Percentiles rank a stretch among this genome's conserved stretches.
These are phyloP conservation scores for Rhododendron kiyosumense DNA, from an alignment of 148 eudicot genomes.

Conservation along the genomic window DNA sequence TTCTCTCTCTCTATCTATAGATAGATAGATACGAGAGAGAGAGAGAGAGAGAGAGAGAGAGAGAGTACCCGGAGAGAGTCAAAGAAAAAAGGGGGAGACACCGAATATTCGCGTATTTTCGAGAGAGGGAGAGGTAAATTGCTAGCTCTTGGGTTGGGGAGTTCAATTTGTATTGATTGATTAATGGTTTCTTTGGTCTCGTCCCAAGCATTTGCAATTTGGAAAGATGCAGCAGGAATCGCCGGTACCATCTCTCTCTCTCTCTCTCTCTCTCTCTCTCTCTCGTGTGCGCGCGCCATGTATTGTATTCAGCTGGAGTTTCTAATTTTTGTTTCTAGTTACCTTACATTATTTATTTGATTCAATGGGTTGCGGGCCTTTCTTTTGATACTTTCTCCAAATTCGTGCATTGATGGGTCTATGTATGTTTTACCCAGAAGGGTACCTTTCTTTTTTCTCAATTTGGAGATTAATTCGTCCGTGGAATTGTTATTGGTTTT, in stretches of 20 bases:
- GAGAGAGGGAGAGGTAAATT: background rate
- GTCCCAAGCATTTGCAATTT: slow-evolving; percentile 14
- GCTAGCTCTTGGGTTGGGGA: background rate
- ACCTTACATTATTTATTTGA: background rate
- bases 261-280: background rate
- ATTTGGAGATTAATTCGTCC: background rate
- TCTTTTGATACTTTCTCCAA: background rate
- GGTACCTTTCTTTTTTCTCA: background rate
- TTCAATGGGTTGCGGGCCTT: background rate
- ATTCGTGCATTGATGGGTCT: background rate
- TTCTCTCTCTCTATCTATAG: too few species aligned
- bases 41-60: background rate
- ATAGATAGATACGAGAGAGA: too few species aligned
- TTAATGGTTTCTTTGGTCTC: slow-evolving; percentile 26
- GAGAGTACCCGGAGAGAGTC: background rate
- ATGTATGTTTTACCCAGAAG: background rate
- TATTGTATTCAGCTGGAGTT: background rate
- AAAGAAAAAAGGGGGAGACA: background rate
- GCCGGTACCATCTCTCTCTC: slow-evolving; percentile 39
- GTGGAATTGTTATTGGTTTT: background rate
- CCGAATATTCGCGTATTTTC: background rate
- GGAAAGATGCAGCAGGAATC: slow-evolving; percentile 63
- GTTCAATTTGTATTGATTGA: background rate
- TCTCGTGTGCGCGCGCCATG: background rate
- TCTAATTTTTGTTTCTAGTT: background rate